Evolutionary conservation across 1,139 yeast species (phyloP).

Genomic region (Pichia sp.): DNA sequence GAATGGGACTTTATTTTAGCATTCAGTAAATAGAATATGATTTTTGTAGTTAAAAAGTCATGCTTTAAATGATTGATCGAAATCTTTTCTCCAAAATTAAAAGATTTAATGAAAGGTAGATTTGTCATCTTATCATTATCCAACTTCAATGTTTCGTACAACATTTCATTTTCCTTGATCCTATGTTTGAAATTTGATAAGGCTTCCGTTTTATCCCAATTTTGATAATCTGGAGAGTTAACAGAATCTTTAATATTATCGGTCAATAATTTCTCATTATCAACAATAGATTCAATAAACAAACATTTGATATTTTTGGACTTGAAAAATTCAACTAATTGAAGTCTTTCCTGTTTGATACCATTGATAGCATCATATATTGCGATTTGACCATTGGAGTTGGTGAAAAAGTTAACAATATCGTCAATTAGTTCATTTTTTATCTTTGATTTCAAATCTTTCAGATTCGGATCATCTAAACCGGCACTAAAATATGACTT

Average conservation of each 20-base stretch:
- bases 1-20: slow-evolving; percentile 78
- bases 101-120: slow-evolving; percentile 70
- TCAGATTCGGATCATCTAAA: slow-evolving; percentile 48
- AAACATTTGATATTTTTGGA: slow-evolving; percentile 62
- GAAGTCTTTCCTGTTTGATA: slow-evolving; percentile 54
- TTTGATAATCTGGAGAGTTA: slow-evolving; percentile 79
- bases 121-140: slow-evolving; percentile 28
- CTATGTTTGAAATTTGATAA: slow-evolving; percentile 45
- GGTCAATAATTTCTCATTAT: slow-evolving; percentile 60
- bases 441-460: slow-evolving; percentile 48
- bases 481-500: slow-evolving; percentile 63
- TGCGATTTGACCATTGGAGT: slow-evolving; percentile 84
- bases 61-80: slow-evolving; percentile 73
- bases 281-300: slow-evolving; percentile 82
- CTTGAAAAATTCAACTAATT: slow-evolving; percentile 46
- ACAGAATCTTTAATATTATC: slow-evolving; percentile 81
- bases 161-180: slow-evolving; percentile 34
- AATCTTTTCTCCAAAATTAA: slow-evolving; percentile 85
- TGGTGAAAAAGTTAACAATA: slow-evolving; percentile 59
- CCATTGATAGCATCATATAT: slow-evolving; percentile 96
- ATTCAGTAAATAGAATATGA: slow-evolving; percentile 85
- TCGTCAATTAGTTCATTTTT: slow-evolving; percentile 62
- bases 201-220: slow-evolving; percentile 62
- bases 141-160: slow-evolving; percentile 33
- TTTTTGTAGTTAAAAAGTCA: slow-evolving; percentile 84